These are phyloP conservation scores for Xylaria sp. DNA, from an alignment of 2,329 filamentous ascomycete species.

Conservation along the genomic window DNA sequence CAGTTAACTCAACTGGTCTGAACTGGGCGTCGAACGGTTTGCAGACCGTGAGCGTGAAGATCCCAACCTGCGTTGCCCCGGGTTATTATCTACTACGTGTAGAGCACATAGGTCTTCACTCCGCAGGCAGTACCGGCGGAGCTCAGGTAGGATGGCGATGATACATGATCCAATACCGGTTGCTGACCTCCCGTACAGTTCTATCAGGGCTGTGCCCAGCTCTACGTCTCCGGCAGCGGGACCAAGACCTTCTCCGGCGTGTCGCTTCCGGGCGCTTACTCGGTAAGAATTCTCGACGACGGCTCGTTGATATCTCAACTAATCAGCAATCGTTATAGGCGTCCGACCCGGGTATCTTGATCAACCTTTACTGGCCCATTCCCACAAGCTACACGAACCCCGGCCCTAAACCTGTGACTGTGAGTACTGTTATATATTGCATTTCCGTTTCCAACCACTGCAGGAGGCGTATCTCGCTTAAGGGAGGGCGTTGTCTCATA, in stretches of 20 bases:
- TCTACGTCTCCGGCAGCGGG: slow-evolving; percentile 48
- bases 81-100: slow-evolving; percentile 52
- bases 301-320: neutral
- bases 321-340: slow-evolving; percentile 34
- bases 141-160: slow-evolving; percentile 43
- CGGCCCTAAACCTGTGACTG: slow-evolving; percentile 38
- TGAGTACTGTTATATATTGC: slow-evolving; percentile 19
- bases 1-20: slow-evolving; percentile 36
- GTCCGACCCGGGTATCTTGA: slow-evolving; percentile 44
- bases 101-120: slow-evolving; percentile 51
- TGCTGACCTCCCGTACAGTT: slow-evolving; percentile 41
- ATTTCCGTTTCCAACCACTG: neutral
- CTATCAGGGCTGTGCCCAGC: slow-evolving; percentile 48
- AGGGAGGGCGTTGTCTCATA: neutral
- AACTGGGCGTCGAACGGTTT: slow-evolving; percentile 40
- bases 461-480: neutral
- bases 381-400: slow-evolving; percentile 47
- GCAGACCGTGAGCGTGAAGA: slow-evolving; percentile 43
- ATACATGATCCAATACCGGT: neutral
- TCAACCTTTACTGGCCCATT: slow-evolving; percentile 45
- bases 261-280: slow-evolving; percentile 45
- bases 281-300: slow-evolving; percentile 31
- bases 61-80: slow-evolving; percentile 48
- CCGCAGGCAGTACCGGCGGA: slow-evolving; percentile 43
- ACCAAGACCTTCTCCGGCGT: slow-evolving; percentile 45